Evolutionary conservation across 768 basidiomycete species (phyloP).

Genomic region (Tulasnella sp.): DNA sequence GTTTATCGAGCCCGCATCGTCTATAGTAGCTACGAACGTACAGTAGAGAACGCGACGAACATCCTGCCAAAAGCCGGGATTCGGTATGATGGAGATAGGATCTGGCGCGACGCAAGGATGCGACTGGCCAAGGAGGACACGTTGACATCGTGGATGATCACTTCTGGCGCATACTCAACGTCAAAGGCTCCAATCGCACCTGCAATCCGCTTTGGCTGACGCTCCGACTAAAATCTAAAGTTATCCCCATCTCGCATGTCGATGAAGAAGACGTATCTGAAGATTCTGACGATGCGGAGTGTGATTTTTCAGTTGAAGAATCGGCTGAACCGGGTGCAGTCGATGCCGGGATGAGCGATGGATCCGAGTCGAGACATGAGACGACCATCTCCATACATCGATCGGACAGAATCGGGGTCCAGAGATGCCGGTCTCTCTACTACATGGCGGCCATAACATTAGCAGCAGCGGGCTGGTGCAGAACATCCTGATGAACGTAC

Average conservation of each 20-base stretch:
- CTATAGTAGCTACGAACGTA: too few relatives aligned
- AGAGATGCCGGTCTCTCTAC: conserved; percentile 58
- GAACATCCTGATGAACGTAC: too few relatives aligned
- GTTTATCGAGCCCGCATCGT: too few relatives aligned
- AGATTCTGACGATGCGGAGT: conserved; percentile 33
- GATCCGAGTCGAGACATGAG: conserved; percentile 79
- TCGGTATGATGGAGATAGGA: conserved; percentile 27
- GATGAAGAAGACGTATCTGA: conserved; percentile 23
- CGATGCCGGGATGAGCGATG: conserved; percentile 54
- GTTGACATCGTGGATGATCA: conserved; percentile 90
- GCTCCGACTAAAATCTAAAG: conserved; percentile 86
- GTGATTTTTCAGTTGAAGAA: too few relatives aligned
- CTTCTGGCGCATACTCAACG: conserved; percentile 82
- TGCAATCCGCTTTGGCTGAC: conserved; percentile 84
- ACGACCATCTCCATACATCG: conserved; percentile 64
- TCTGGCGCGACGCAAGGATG: conserved; percentile 66
- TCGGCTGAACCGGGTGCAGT: neutral
- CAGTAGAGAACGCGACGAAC: too few relatives aligned
- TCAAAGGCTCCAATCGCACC: conserved; percentile 68
- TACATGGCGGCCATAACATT: conserved; percentile 31
- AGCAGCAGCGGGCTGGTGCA: too few relatives aligned
- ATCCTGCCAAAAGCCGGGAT: too few relatives aligned
- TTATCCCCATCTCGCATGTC: conserved; percentile 67
- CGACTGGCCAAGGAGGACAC: conserved; percentile 69
- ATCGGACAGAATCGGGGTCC: conserved; percentile 55